phyloP scores from a whole-genome alignment of 257 asterid species.

The Primulina tabacum region DNA sequence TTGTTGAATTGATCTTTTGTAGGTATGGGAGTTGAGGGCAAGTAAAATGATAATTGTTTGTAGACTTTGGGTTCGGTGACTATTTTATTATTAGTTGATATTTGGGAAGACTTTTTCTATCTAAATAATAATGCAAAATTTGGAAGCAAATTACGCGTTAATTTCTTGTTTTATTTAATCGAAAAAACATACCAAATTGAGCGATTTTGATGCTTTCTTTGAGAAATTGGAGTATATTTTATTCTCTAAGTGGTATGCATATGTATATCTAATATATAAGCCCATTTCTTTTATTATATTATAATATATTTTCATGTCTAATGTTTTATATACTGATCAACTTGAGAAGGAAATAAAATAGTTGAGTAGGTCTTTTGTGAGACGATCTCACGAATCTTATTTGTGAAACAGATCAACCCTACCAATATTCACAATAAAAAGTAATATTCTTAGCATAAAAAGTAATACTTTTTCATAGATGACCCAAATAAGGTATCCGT shows the following conservation, averaged over 20 bases:
- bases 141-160: constrained; percentile 35
- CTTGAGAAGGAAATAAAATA: neutral
- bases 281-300: neutral
- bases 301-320: neutral
- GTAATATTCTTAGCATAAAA: no score
- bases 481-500: no score
- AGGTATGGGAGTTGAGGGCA: neutral
- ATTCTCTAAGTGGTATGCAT: neutral
- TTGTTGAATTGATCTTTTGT: no score
- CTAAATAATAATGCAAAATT: neutral
- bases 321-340: neutral
- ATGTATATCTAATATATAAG: neutral
- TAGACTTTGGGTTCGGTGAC: constrained; percentile 43
- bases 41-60: constrained; percentile 18
- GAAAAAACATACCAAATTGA: no score
- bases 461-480: no score
- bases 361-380: no score
- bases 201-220: constrained; percentile 13
- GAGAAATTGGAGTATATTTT: neutral
- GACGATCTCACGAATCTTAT: no score
- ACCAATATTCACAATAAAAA: no score
- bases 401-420: no score
- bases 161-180: constrained; percentile 15
- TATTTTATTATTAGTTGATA: neutral
- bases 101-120: neutral